Evolutionary conservation across 495 filamentous ascomycete species (phyloP).

Genomic region (Aspergillus coremiiformis): DNA sequence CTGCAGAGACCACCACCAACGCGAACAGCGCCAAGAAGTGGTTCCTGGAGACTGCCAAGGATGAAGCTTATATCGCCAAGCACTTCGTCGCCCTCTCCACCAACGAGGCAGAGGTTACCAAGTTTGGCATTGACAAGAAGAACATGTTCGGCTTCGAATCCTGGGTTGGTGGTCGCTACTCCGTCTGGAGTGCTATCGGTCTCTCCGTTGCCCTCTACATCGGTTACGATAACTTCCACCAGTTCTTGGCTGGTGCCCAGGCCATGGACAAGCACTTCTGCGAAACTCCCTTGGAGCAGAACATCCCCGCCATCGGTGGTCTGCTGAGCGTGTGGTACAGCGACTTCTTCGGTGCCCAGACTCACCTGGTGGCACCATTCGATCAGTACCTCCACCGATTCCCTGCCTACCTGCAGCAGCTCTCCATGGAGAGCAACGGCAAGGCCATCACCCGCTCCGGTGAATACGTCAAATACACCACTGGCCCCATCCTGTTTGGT

Average conservation of each 20-base stretch:
- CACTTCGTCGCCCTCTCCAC: slow-evolving; percentile 98
- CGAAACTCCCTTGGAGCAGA: slow-evolving; percentile 80
- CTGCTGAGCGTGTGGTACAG: slow-evolving; percentile 97
- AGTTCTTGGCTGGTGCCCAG: slow-evolving; percentile 91
- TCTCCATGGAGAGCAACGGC: slow-evolving; percentile 99
- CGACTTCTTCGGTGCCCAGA: slow-evolving; percentile 96
- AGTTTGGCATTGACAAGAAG: slow-evolving; percentile 94
- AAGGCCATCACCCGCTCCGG: slow-evolving; percentile 92
- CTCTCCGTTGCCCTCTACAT: slow-evolving; percentile 90
- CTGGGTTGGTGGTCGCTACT: slow-evolving; percentile 98
- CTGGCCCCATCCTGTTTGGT: slow-evolving; percentile 88
- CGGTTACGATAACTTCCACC: slow-evolving; percentile 93
- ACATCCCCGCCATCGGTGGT: slow-evolving; percentile 89
- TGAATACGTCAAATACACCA: slow-evolving; percentile 93
- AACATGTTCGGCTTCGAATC: slow-evolving; percentile 99
- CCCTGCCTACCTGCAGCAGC: slow-evolving; percentile 96
- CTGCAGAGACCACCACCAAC: slow-evolving; percentile 93
- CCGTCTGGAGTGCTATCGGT: slow-evolving; percentile 97
- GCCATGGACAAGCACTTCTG: slow-evolving; percentile 99
- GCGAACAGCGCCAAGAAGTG: slow-evolving; percentile 93
- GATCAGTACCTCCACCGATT: slow-evolving; percentile 99
- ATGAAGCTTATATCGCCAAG: slow-evolving; percentile 74
- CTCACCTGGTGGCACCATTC: slow-evolving; percentile 94
- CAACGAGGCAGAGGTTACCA: slow-evolving; percentile 88
- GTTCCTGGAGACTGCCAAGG: slow-evolving; percentile 86